Evolutionary conservation across 495 filamentous ascomycete genomes (phyloP).

Genomic region (Hypoxylon fuscum): DNA sequence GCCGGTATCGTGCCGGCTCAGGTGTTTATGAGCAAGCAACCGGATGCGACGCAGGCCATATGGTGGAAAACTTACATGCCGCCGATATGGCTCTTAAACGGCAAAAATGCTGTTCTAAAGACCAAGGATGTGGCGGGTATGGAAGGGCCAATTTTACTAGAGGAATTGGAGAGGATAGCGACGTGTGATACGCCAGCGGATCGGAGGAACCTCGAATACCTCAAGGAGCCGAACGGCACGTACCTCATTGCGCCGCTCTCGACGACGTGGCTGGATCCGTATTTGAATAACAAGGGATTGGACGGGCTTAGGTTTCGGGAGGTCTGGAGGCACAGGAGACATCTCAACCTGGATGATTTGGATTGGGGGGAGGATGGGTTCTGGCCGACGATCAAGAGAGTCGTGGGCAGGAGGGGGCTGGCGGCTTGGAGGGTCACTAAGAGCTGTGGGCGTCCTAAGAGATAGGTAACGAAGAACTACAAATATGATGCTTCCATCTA

Average conservation of each 20-base stretch:
- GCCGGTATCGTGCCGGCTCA: slow-evolving; percentile 90
- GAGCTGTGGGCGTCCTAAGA: slow-evolving; percentile 48
- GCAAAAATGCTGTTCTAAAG: slow-evolving; percentile 70
- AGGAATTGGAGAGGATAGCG: slow-evolving; percentile 64
- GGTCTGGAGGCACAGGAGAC: slow-evolving; percentile 75
- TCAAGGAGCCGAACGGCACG: slow-evolving; percentile 61
- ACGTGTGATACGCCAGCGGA: slow-evolving; percentile 65
- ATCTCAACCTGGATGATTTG: slow-evolving; percentile 92
- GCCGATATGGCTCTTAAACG: slow-evolving; percentile 88
- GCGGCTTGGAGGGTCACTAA: slow-evolving; percentile 79
- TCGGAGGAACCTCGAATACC: slow-evolving; percentile 56
- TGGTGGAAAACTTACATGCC: slow-evolving; percentile 99
- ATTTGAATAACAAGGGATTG: slow-evolving; percentile 57
- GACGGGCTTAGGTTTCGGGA: slow-evolving; percentile 65
- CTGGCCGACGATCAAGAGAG: slow-evolving; percentile 73
- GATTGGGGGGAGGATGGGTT: slow-evolving; percentile 89
- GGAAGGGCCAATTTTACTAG: slow-evolving; percentile 66
- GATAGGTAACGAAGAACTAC: slow-evolving; percentile 4
- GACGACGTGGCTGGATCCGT: slow-evolving; percentile 74
- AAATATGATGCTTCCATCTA: slow-evolving; percentile 16
- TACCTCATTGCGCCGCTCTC: slow-evolving; percentile 79
- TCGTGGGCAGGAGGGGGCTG: slow-evolving; percentile 82
- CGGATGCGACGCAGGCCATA: slow-evolving; percentile 71
- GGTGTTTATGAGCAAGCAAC: slow-evolving; percentile 66
- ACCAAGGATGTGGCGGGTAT: slow-evolving; percentile 88